These are phyloP conservation scores for Ophiostoma quercus DNA, from an alignment of 2,329 filamentous ascomycete species.

Conservation along the genomic window DNA sequence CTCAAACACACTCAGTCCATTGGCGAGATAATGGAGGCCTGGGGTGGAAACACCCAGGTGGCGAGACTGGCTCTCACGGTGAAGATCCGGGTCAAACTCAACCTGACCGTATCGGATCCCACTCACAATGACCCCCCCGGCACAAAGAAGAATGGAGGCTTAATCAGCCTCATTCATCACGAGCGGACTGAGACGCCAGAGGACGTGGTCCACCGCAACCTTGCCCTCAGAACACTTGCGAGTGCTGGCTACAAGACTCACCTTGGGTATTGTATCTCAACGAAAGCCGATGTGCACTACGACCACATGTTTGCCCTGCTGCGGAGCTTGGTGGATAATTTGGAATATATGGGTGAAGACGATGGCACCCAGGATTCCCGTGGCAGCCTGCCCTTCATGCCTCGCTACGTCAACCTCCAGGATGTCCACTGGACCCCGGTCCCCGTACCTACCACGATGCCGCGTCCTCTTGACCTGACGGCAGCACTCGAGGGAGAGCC, in stretches of 20 bases:
- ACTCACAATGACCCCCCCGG: background rate
- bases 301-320: background rate
- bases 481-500: too few species aligned
- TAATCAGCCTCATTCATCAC: background rate
- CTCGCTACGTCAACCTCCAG: background rate
- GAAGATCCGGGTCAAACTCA: background rate
- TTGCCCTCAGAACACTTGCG: background rate
- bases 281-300: background rate
- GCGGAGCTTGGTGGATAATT: background rate
- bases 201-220: background rate
- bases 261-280: background rate
- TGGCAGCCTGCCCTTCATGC: background rate
- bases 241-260: background rate
- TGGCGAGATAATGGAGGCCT: background rate
- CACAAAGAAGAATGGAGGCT: background rate
- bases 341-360: background rate
- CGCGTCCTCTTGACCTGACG: background rate
- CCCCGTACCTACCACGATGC: background rate
- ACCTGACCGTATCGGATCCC: background rate
- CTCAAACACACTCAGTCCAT: background rate
- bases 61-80: background rate
- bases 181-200: background rate
- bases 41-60: background rate
- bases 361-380: too few species aligned
- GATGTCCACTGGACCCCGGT: background rate